Base-by-base conservation (phyloP, 257 asterid species). In the Nicotiana undulata region DNA sequence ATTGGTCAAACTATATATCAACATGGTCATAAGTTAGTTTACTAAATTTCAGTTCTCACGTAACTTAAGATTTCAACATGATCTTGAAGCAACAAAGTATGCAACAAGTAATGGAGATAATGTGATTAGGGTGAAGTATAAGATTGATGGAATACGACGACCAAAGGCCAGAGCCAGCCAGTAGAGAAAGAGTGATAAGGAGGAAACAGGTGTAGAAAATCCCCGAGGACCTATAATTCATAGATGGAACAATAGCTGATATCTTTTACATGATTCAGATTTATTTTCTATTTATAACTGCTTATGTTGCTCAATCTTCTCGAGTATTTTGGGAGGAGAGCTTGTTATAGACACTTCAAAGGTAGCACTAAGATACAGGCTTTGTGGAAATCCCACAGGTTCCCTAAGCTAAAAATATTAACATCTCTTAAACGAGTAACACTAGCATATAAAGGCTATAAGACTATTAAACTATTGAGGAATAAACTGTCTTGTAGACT, bases 291-390 rank as follows among this genome's bases (percentile, higher is more conserved):
- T 95, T 92, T 72, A 90, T 85, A 44, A 91, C 95, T 5, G 97
- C 97, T 16, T 92, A 91, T 59, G 94, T 95, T 6, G 97, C 97
- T 34, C 99, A 97, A 79, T 95, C 99, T 78, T 95, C 99, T 83
- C 98, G 96, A 1, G 94, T 95, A 29, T 93, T 93, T 86, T 97
- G 99, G 78, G 98, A 86, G 98, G 99, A 28, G 97, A 95, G 89
- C 98, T 95, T 26, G 98, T 95, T 7, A 86, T 95, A 34, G 95
- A 93, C 59, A 82, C 94, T 46, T 87, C 90, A 9, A 91, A 89
- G 80, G 90, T 92, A 51, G 97, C 96, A 1, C 82, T 80, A 2
- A 87, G 91, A 65, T 95, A 92, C 78, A n/a, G n/a, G n/a, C n/a
- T n/a, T n/a, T n/a, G n/a, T n/a, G n/a, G n/a, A n/a, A n/a, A n/a